Evolutionary conservation across 1,284 basidiomycete genomes (phyloP), one percentile per base, ranked within the genome.

Genomic region (Erythrobasidium hasegawianum): DNA sequence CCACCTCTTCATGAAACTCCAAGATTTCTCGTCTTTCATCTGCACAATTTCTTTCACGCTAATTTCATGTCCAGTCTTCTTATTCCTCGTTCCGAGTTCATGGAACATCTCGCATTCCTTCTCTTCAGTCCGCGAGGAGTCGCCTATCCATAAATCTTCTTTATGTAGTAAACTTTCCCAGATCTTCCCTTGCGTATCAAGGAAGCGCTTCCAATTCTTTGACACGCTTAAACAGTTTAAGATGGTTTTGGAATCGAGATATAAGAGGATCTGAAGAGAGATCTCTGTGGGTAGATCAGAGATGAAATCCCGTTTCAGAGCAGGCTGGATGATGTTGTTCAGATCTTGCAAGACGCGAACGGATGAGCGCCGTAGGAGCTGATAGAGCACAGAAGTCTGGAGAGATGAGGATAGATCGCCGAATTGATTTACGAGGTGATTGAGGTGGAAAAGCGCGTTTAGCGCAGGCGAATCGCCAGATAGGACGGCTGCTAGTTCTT

Each of bases 311-410:
- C 90, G 86, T 20, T 89, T 88, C 24, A 93, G 81, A 8, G 88
- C 89, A 29, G 89, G 89, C 0, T 87, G 86, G 71, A 93, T 81
- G 68, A 93, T 86, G 50, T 87, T 86, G 75, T 92, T 87, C 14
- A 92, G 78, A 3, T 86, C 87, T 61, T 90, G 86, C 29, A 93
- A 80, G 47, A 92, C 89, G 7, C 88, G 85, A 16, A 92, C 81
- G 1, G 89, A 86, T 10, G 90, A 90, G 73, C 89, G 87, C 69
- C 88, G 86, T 47, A 93, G 80, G 65, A 93, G 84, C 24, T 87
- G 88, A 68, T 92, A 84, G 55, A 93, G 82, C 71, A 91, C 84
- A 76, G 92, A 89, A 0, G 89, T 89, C 79, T 93, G 90, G 29
- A 92, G 78, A 10, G 83, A 80, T 7, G 85, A 80, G 1, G 89